Evolutionary conservation across 371 early-diverging fungal species (phyloP), one percentile per base, ranked within the genome.

Genomic region (Lichtheimia ornata): DNA sequence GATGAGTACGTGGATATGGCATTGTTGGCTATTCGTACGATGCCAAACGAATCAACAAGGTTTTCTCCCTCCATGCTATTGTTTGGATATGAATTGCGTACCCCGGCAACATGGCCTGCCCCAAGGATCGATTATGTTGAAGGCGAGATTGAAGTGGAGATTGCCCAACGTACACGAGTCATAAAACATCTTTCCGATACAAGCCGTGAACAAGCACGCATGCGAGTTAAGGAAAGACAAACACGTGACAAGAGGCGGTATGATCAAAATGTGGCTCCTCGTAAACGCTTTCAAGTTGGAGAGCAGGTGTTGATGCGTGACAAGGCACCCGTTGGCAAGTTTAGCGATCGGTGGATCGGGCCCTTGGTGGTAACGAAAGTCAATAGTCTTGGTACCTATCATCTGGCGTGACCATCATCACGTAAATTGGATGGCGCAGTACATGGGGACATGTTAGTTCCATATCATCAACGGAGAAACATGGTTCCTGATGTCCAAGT

Each of bases 11-110:
- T 68, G 22, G 41, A 53, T n/a, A 4, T 50, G 1, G 64, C 59
- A 2, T 43, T 68, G 2, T 13, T 68, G 45, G 64, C 62, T 4
- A 55, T 68, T 14, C 30, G 64, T 7, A 68, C 56, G 0, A 61
- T 64, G 58, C 54, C 54, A 27, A 68, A 57, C 44, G 62, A 63
- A 3, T 17, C 62, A 11, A 64, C 64, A 3, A 44, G 54, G 0
- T 61, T 43, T 53, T 56, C 57, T 15, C 64, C 66, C 0, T 40
- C 53, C 4, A 53, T 49, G 28, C 40, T 70, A 1, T 50, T 70
- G 2, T 66, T 44, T 56, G 66, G 66, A 41, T 66, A 66, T 30
- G 58, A 70, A 15, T 20, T 70, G 14, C 24, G 56, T 5, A 64
- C 65, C 2, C 69, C 69, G 4, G 17, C 44, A 0, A 62, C 57